A percentile compares a stretch with the other conserved stretches of the same genome.
Conservation (phyloP, 345 rosid species). For the Eutrema heterophyllum region DNA sequence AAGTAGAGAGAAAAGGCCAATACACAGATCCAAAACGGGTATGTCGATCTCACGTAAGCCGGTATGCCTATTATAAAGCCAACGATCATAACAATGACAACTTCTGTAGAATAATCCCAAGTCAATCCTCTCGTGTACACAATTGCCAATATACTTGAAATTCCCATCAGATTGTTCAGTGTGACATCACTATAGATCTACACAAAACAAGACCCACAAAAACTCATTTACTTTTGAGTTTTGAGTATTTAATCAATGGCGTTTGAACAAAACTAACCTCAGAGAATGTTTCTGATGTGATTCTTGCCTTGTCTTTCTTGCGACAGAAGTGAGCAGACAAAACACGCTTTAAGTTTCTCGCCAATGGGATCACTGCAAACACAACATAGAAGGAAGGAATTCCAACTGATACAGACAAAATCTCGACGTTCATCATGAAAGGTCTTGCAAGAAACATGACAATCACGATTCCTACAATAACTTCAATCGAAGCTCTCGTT, state of each 20-base stretch:
- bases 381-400: slow-evolving; percentile 31
- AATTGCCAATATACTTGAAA: slow-evolving; percentile 22
- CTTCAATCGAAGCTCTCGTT: slow-evolving; percentile 12
- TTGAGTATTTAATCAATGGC: not conserved
- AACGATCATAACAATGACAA: slow-evolving; percentile 20
- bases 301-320: slow-evolving; percentile 12
- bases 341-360: slow-evolving; percentile 20
- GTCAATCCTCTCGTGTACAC: slow-evolving; percentile 22
- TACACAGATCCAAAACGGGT: slow-evolving; percentile 31
- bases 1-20: slow-evolving; percentile 23
- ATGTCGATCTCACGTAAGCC: slow-evolving; percentile 26
- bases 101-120: slow-evolving; percentile 27
- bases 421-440: slow-evolving; percentile 28
- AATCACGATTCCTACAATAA: slow-evolving; percentile 18
- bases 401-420: slow-evolving; percentile 20
- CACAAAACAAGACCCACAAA: not conserved
- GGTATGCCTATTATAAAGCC: slow-evolving; percentile 24
- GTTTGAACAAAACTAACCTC: slow-evolving; percentile 12
- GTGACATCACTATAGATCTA: slow-evolving; percentile 28
- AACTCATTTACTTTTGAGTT: not conserved
- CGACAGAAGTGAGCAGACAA: slow-evolving; percentile 27
- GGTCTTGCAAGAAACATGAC: slow-evolving; percentile 25
- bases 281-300: slow-evolving; percentile 25
- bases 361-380: slow-evolving; percentile 21
- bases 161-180: slow-evolving; percentile 27